These are phyloP conservation scores for Breviolum minutum DNA, from an alignment of 73 alveolate genomes.

Conservation along the genomic window DNA sequence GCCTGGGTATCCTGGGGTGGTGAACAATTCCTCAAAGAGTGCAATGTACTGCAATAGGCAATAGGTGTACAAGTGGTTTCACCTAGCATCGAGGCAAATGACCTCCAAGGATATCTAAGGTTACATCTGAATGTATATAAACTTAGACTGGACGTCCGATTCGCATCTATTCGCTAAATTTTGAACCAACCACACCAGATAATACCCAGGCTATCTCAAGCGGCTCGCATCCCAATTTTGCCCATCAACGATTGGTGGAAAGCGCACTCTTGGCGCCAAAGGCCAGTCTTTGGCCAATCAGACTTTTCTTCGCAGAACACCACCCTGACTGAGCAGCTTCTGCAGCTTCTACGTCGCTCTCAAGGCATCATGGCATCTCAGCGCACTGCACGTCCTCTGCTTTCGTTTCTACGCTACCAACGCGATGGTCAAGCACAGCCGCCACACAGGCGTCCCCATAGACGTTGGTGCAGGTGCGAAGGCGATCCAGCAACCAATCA, in stretches of 20 bases:
- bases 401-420: not conserved
- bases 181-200: too few relatives aligned
- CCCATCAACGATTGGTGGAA: not conserved
- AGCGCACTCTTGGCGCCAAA: constrained; percentile 26
- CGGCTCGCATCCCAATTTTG: not conserved
- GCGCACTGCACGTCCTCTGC: not conserved
- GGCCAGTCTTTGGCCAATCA: not conserved
- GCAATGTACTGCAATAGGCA: too few relatives aligned
- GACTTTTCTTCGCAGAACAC: not conserved
- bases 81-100: too few relatives aligned
- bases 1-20: not conserved
- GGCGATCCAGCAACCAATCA: constrained; percentile 75
- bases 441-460: constrained; percentile 38
- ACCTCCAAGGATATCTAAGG: too few relatives aligned
- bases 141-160: too few relatives aligned
- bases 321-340: not conserved
- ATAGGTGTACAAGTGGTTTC: not conserved
- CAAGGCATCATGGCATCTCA: not conserved
- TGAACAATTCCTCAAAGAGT: not conserved
- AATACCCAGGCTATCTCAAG: too few relatives aligned
- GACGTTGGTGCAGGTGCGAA: constrained; percentile 10
- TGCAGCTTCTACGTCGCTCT: not conserved
- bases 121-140: too few relatives aligned
- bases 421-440: constrained; percentile 15
- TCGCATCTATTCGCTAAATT: too few relatives aligned